A percentile compares a stretch with the other conserved stretches of the same genome.
phyloP scores from a whole-genome alignment of 116 monocot species.

The Cymodocea nodosa region DNA sequence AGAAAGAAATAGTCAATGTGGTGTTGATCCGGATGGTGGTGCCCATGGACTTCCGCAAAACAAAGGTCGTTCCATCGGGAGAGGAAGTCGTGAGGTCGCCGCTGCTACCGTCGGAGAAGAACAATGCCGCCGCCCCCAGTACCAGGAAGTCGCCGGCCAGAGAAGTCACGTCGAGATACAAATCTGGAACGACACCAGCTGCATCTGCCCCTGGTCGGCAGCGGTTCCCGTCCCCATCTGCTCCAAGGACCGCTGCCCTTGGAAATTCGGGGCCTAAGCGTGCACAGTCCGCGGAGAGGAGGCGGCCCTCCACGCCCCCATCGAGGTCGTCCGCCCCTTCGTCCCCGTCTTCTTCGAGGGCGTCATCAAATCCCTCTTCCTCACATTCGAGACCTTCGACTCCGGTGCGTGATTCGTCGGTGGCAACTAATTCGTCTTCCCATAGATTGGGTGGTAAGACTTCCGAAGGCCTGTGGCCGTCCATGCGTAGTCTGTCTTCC shows the following conservation, averaged over 20 bases:
- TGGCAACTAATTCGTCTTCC: slow-evolving; percentile 23
- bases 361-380: slow-evolving; percentile 27
- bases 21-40: slow-evolving; percentile 22
- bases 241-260: not conserved
- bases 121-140: slow-evolving; percentile 31
- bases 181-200: slow-evolving; percentile 1
- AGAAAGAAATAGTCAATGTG: slow-evolving; percentile 20
- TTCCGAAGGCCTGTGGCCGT: slow-evolving; percentile 68
- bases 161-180: slow-evolving; percentile 49
- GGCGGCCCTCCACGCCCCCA: slow-evolving; percentile 23
- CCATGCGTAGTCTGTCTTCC: slow-evolving; percentile 61
- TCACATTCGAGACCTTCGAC: slow-evolving; percentile 32
- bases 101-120: slow-evolving; percentile 46
- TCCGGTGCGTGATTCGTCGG: slow-evolving; percentile 30
- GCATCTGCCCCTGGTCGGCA: slow-evolving; percentile 1
- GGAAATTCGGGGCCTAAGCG: slow-evolving; percentile 22
- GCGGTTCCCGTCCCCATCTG: slow-evolving; percentile 31
- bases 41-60: slow-evolving; percentile 15
- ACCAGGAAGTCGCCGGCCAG: slow-evolving; percentile 17
- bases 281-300: slow-evolving; percentile 62
- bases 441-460: slow-evolving; percentile 15
- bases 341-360: slow-evolving; percentile 21
- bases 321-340: slow-evolving; percentile 21
- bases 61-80: not conserved
- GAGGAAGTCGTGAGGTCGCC: slow-evolving; percentile 27